Evolutionary conservation across 2,329 filamentous ascomycete genomes (phyloP), one percentile per base, ranked within the genome.

Genomic region (Xylariaceae sp.): DNA sequence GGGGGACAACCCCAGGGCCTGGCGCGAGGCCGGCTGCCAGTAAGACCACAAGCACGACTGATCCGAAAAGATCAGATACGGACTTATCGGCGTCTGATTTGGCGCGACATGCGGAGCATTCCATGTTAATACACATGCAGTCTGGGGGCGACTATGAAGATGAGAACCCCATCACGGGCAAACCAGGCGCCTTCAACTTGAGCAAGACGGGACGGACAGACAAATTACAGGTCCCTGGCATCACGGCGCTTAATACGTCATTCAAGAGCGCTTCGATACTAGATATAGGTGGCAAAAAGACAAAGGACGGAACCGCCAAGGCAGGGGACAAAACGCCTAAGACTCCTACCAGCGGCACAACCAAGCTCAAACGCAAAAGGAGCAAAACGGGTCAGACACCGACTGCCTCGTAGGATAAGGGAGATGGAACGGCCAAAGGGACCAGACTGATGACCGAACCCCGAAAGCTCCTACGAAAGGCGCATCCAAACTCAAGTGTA

Each of bases 91-190:
- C 71, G 69, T 1, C 66, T 78, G 3, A 56, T 43, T 73, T 79
- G 55, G 58, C 67, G 4, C 72, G 76, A 13, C 67, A 80, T 2
- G 74, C 82, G 2, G 80, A 85, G 60, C 80, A 85, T 61, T 80
- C 83, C 0, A 78, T 83, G 57, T 69, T 74, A 60, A 74, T 81
- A 39, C 80, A 84, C 60, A 73, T 81, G 68, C 76, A 75, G 57
- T 81, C 80, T 60, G 83, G 82, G 36, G 79, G 81, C 46, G 83
- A 86, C 59, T 86, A 83, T 65, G 80, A 86, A 69, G 81, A 87
- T 68, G 81, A 86, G 67, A 86, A 85, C 60, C 82, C 83, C 40
- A 86, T 87, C 61, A 85, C 82, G 0, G 84, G 84, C 46, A 76
- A 79, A 29, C 84, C 84, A 0, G 84, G 84, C 47, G 81, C 84